Percentiles rank a stretch among this genome's conserved stretches.
phyloP scores from a whole-genome alignment of 192 early-diverging fungal genomes.

The Backusella morwellensis region DNA sequence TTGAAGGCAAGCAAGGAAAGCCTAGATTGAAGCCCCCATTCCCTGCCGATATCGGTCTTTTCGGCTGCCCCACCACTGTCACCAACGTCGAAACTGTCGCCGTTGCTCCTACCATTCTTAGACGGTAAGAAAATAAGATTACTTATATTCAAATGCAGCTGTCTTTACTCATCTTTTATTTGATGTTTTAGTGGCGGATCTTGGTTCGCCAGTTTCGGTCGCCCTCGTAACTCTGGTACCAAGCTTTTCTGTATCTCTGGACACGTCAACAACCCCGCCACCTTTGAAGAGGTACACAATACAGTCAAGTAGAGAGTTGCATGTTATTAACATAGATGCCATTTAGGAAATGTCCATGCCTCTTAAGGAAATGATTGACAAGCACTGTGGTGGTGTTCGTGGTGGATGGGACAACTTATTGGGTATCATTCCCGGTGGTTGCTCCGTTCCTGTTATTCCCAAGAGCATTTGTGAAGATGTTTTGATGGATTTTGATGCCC shows the following conservation, averaged over 20 bases:
- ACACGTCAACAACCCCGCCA: constrained; percentile 97
- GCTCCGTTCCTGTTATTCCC: constrained; percentile 90
- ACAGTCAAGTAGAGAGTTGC: too few species aligned
- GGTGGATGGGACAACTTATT: constrained; percentile 99
- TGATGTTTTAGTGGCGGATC: constrained; percentile 62
- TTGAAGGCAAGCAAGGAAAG: constrained; percentile 98
- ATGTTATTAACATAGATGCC: neutral
- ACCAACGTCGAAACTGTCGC: constrained; percentile 98
- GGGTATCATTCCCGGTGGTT: constrained; percentile 96
- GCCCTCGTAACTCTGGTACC: constrained; percentile 88
- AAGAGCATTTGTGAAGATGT: constrained; percentile 86
- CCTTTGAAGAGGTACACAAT: constrained; percentile 77
- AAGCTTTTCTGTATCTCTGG: constrained; percentile 98
- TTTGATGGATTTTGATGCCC: constrained; percentile 98
- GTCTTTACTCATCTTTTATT: neutral
- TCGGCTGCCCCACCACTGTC: constrained; percentile 98
- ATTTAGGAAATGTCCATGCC: constrained; percentile 91
- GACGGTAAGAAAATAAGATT: constrained; percentile 10
- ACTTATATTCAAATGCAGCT: neutral
- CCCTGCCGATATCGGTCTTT: constrained; percentile 97
- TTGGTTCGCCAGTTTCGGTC: constrained; percentile 95
- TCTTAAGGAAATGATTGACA: constrained; percentile 87
- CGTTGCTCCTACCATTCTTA: constrained; percentile 90
- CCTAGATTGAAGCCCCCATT: constrained; percentile 99
- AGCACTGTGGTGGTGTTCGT: constrained; percentile 94